Evolutionary conservation across 345 rosid species (phyloP).

Genomic region (Populus tremula): DNA sequence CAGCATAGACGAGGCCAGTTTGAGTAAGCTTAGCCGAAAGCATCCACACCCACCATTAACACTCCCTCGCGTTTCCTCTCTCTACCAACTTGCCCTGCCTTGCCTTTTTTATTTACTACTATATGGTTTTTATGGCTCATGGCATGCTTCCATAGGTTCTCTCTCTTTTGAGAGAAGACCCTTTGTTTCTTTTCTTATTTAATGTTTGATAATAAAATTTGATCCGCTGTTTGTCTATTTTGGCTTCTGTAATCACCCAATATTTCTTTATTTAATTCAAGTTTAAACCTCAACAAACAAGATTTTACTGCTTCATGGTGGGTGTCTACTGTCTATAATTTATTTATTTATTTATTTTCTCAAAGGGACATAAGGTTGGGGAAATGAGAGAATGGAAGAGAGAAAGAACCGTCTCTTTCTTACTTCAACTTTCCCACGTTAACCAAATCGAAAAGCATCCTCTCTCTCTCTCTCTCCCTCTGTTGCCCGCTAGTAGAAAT

Average conservation of each 20-base stretch:
- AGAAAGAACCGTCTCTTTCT: constrained; percentile 55
- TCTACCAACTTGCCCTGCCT: constrained; percentile 46
- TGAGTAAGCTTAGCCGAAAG: constrained; percentile 51
- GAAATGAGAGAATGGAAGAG: constrained; percentile 8
- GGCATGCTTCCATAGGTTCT: background rate
- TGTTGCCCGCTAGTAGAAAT: constrained; percentile 23
- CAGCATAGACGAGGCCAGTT: constrained; percentile 49
- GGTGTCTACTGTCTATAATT: background rate
- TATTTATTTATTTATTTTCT: background rate
- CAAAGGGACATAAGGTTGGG: constrained; percentile 1
- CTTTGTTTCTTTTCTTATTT: background rate
- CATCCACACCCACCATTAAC: constrained; percentile 34
- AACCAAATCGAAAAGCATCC: constrained; percentile 73
- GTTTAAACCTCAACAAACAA: background rate
- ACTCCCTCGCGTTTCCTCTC: constrained; percentile 29
- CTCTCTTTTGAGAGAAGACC: constrained; percentile 1
- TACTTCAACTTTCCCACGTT: constrained; percentile 52
- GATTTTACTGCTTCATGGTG: background rate
- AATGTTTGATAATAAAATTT: background rate
- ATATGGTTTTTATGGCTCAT: constrained; percentile 14
- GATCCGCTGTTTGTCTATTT: background rate
- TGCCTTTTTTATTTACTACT: constrained; percentile 8
- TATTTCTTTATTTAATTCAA: background rate
- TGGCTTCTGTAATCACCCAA: background rate
- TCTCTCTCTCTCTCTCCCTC: constrained; percentile 1